Evolutionary conservation across 495 filamentous ascomycete genomes (phyloP).

Genomic region (Hypomontagnella monticulosa): DNA sequence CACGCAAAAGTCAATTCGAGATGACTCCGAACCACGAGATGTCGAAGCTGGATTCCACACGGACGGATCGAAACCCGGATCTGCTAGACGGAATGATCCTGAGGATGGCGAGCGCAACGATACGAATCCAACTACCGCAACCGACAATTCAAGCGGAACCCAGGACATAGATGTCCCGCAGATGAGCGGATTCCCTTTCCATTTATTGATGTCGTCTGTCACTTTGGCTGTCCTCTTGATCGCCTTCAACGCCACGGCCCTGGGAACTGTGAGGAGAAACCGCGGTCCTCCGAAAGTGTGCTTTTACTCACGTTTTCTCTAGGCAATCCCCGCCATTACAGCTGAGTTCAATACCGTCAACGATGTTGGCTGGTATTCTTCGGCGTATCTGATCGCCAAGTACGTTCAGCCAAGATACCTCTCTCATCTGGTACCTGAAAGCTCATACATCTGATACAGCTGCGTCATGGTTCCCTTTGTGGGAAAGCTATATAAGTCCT

Average conservation of each 20-base stretch:
- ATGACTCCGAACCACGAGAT: conserved; percentile 1
- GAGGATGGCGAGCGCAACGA: neutral
- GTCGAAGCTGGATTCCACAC: conserved; percentile 8
- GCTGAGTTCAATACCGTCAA: conserved; percentile 53
- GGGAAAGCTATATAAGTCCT: conserved; percentile 55
- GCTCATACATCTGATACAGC: conserved; percentile 4
- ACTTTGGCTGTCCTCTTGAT: conserved; percentile 28
- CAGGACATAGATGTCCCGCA: neutral
- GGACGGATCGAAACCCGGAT: neutral
- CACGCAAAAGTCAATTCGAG: neutral
- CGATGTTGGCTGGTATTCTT: conserved; percentile 65
- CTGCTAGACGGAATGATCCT: neutral
- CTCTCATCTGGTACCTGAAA: conserved; percentile 13
- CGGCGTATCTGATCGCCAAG: conserved; percentile 59
- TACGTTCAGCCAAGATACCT: conserved; percentile 49
- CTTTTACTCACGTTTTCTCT: conserved; percentile 28
- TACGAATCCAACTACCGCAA: neutral
- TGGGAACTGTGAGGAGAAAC: conserved; percentile 31
- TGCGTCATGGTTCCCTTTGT: conserved; percentile 41
- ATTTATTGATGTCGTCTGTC: conserved; percentile 23
- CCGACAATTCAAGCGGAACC: conserved; percentile 5
- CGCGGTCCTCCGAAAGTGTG: neutral
- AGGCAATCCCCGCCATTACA: conserved; percentile 60
- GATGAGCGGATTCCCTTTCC: conserved; percentile 18
- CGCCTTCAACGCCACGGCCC: conserved; percentile 26